Percentiles rank a stretch among this genome's conserved stretches.
These are phyloP conservation scores for Cyclostephanos invisitatus DNA, from an alignment of 108 stramenopile species.

Conservation along the genomic window DNA sequence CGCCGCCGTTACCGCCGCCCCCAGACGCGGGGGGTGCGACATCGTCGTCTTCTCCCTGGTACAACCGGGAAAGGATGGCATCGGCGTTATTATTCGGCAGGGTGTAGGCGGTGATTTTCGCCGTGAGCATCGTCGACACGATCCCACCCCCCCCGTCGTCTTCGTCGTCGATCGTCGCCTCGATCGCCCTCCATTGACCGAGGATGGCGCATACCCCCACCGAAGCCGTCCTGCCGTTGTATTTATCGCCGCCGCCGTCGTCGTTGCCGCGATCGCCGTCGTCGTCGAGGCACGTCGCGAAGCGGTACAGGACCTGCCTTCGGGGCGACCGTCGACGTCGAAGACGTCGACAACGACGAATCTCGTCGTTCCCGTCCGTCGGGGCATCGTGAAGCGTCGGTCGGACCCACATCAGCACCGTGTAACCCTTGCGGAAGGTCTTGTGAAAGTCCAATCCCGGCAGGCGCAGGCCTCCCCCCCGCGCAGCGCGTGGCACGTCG, in stretches of 20 bases:
- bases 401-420: conserved; percentile 77
- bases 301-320: conserved; percentile 64
- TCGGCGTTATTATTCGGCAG: conserved; percentile 39
- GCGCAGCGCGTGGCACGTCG: conserved; percentile 15
- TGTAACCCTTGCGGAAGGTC: conserved; percentile 84
- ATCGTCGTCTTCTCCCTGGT: not conserved
- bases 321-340: conserved; percentile 11
- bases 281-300: conserved; percentile 50
- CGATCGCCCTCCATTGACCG: conserved; percentile 55
- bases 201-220: conserved; percentile 61
- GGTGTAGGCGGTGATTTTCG: conserved; percentile 49
- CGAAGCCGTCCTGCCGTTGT: not conserved
- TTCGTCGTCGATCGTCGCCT: conserved; percentile 5
- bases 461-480: conserved; percentile 52
- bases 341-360: not conserved
- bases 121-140: conserved; percentile 29
- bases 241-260: not conserved
- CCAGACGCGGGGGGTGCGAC: not conserved
- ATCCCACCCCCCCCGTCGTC: not conserved
- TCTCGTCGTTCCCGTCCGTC: conserved; percentile 5
- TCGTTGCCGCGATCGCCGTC: conserved; percentile 24
- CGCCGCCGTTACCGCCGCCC: not conserved
- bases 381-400: conserved; percentile 38
- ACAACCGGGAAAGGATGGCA: conserved; percentile 28
- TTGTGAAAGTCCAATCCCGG: conserved; percentile 76